Evolutionary conservation across 257 asterid species (phyloP).

Genomic region (Agastache rugosa): DNA sequence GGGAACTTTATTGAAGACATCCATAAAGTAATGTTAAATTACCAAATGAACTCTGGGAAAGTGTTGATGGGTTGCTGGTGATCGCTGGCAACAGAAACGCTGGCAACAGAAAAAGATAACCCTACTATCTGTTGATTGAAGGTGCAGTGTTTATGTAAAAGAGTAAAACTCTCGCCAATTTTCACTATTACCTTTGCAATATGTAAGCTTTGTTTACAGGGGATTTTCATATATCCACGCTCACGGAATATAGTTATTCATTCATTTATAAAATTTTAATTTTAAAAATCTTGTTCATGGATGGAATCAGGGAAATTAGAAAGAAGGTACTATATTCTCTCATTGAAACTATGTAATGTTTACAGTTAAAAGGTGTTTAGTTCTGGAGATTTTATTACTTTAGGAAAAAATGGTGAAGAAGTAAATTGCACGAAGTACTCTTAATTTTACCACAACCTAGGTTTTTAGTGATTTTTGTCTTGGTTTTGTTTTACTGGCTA

Average conservation of each 20-base stretch:
- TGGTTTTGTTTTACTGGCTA: conserved; percentile 22
- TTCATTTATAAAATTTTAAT: neutral
- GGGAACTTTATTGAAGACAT: conserved; percentile 24
- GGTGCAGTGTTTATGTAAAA: conserved; percentile 6
- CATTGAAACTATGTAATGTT: neutral
- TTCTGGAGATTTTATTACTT: conserved; percentile 10
- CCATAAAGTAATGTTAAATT: conserved; percentile 13
- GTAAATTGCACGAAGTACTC: conserved; percentile 13
- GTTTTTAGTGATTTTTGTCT: neutral
- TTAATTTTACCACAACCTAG: neutral
- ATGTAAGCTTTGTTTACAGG: neutral
- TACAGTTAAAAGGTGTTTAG: neutral
- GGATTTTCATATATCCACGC: neutral
- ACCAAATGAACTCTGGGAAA: neutral
- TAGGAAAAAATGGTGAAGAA: conserved; percentile 22
- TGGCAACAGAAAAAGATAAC: conserved; percentile 3
- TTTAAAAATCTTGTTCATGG: conserved; percentile 17
- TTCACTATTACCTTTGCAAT: conserved; percentile 6
- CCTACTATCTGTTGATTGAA: neutral
- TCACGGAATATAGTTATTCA: conserved; percentile 10
- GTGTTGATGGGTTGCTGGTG: conserved; percentile 2
- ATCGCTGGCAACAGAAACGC: neutral
- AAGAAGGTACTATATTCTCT: neutral
- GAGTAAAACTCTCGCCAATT: neutral
- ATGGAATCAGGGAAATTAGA: conserved; percentile 15